Conservation (phyloP, 805 yeast genomes). For the Cyberlindnera japonica region DNA sequence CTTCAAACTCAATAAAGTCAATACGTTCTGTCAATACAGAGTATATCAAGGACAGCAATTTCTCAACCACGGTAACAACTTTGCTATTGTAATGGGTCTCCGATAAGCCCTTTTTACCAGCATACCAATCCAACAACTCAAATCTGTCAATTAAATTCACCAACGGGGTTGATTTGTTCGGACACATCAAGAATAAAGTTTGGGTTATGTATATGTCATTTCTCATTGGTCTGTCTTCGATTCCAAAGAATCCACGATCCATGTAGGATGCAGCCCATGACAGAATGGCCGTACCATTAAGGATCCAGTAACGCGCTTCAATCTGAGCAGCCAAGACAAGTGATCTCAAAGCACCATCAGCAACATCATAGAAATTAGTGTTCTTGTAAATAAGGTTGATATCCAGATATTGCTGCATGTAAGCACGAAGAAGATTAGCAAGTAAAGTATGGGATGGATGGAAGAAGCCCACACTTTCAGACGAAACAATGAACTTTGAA, state of each 20-base stretch:
- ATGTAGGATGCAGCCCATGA: conserved; percentile 49
- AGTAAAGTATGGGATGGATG: conserved; percentile 58
- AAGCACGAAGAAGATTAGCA: conserved; percentile 29
- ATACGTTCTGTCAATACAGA: conserved; percentile 67
- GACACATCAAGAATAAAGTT: conserved; percentile 46
- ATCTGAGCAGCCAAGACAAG: conserved; percentile 61
- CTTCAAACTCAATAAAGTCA: conserved; percentile 44
- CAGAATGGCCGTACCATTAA: conserved; percentile 59
- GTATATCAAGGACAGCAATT: conserved; percentile 68
- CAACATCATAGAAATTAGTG: conserved; percentile 38
- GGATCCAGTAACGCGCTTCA: conserved; percentile 64
- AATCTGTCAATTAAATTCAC: conserved; percentile 52
- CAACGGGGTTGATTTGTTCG: conserved; percentile 51
- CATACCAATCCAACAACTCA: conserved; percentile 52
- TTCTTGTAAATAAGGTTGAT: conserved; percentile 12
- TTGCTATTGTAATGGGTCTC: conserved; percentile 47
- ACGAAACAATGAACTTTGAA: conserved; percentile 41
- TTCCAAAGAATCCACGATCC: conserved; percentile 34
- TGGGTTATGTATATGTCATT: conserved; percentile 78
- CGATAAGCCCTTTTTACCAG: conserved; percentile 29
- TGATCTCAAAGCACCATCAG: conserved; percentile 58
- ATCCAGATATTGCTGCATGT: background rate
- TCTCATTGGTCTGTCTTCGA: conserved; percentile 47
- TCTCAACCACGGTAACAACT: conserved; percentile 67
- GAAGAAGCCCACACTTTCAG: conserved; percentile 50